phyloP scores from a whole-genome alignment of 306 rosid genomes.

The Ziziphus jujuba region DNA sequence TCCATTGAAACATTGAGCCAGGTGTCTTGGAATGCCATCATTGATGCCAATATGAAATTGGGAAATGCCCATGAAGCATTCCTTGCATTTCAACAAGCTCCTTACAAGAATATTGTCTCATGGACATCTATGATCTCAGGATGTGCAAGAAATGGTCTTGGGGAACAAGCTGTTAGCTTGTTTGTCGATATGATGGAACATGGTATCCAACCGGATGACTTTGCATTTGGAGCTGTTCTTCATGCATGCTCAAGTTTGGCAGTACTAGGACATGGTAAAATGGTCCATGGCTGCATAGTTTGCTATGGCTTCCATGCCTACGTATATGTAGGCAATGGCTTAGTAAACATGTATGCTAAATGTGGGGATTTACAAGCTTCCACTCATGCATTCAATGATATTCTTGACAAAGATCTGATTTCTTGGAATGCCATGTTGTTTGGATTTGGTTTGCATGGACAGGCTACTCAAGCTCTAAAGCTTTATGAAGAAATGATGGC shows the following conservation, averaged over 20 bases:
- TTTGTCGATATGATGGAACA: slow-evolving; percentile 59
- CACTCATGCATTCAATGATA: slow-evolving; percentile 39
- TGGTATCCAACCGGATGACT: slow-evolving; percentile 57
- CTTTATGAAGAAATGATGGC: slow-evolving; percentile 54
- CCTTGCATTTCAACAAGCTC: slow-evolving; percentile 60
- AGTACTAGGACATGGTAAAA: slow-evolving; percentile 49
- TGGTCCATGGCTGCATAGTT: slow-evolving; percentile 56
- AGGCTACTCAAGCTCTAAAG: slow-evolving; percentile 43
- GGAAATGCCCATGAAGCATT: slow-evolving; percentile 58
- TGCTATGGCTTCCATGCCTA: slow-evolving; percentile 44
- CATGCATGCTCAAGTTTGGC: slow-evolving; percentile 80
- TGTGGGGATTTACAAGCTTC: slow-evolving; percentile 71
- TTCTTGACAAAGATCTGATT: slow-evolving; percentile 56
- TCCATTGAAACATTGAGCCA: slow-evolving; percentile 48
- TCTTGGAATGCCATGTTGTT: slow-evolving; percentile 83
- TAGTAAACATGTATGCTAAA: slow-evolving; percentile 78
- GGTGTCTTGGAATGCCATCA: slow-evolving; percentile 80
- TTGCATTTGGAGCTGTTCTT: slow-evolving; percentile 67
- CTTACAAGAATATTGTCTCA: slow-evolving; percentile 64
- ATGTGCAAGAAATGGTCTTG: slow-evolving; percentile 58
- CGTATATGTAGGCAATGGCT: slow-evolving; percentile 58
- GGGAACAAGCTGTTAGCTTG: slow-evolving; percentile 61
- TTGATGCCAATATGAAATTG: slow-evolving; percentile 74
- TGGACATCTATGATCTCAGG: slow-evolving; percentile 86
- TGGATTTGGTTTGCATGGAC: slow-evolving; percentile 68